Conservation (phyloP, 2,329 filamentous ascomycete species). For the Fusarium sp. region DNA sequence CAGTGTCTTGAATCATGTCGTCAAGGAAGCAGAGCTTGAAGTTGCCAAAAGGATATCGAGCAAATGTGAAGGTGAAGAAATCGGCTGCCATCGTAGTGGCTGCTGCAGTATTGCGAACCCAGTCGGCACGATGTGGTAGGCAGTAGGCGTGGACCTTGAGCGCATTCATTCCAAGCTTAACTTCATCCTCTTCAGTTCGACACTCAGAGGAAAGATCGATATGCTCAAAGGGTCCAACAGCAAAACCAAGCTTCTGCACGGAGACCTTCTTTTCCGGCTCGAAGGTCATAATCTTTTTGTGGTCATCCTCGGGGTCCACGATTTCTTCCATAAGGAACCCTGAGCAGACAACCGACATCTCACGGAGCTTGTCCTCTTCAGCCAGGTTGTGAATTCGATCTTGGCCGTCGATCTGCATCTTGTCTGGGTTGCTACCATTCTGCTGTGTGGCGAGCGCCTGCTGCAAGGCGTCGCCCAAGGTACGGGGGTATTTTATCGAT, state of each 20-base stretch:
- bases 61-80: conserved; percentile 87
- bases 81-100: conserved; percentile 90
- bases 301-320: conserved; percentile 78
- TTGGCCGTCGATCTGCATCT: conserved; percentile 55
- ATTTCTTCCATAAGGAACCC: conserved; percentile 89
- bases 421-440: conserved; percentile 50
- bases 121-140: conserved; percentile 81
- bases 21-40: conserved; percentile 97
- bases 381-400: conserved; percentile 59
- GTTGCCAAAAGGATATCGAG: conserved; percentile 89
- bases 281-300: conserved; percentile 90
- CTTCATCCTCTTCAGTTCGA: conserved; percentile 89
- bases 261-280: conserved; percentile 79
- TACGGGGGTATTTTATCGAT: conserved; percentile 85
- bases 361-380: conserved; percentile 86
- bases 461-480: conserved; percentile 80
- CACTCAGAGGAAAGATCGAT: conserved; percentile 88
- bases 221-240: conserved; percentile 93
- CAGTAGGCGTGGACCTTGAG: conserved; percentile 93
- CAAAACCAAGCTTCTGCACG: conserved; percentile 91
- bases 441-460: conserved; percentile 58
- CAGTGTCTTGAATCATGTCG: conserved; percentile 80
- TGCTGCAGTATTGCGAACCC: conserved; percentile 87
- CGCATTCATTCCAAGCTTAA: conserved; percentile 87
- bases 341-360: conserved; percentile 91